Evolutionary conservation across 169 alveolate genomes (phyloP).

Genomic region (Besnoitia besnoiti): DNA sequence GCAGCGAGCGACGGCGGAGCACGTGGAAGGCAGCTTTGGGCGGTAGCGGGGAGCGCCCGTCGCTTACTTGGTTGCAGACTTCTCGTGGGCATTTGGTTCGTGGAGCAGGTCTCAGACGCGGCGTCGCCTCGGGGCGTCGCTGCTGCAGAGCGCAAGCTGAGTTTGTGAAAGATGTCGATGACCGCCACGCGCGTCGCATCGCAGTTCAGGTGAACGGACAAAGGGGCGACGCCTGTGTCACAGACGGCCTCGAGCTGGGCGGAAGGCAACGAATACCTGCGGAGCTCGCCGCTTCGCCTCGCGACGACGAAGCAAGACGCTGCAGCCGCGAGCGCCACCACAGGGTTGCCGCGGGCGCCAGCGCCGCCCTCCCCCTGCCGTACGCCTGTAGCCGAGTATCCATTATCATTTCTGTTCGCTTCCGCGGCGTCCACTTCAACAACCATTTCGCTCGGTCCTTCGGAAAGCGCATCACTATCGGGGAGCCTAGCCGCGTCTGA

Average conservation of each 20-base stretch:
- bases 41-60: no score
- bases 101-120: no score
- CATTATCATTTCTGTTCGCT: not conserved
- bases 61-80: not conserved
- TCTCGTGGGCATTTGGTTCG: no score
- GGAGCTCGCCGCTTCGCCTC: conserved; percentile 5
- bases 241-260: not conserved
- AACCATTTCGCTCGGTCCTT: not conserved
- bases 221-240: not conserved
- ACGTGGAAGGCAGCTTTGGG: no score
- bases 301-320: conserved; percentile 5
- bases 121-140: not conserved
- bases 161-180: not conserved
- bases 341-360: not conserved
- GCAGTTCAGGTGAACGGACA: not conserved
- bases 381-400: no score
- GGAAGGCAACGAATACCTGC: conserved; percentile 13
- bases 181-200: conserved; percentile 8
- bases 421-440: not conserved
- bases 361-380: no score
- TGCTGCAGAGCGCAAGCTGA: not conserved
- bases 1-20: no score
- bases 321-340: not conserved
- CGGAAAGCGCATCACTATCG: not conserved
- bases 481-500: not conserved